These are phyloP conservation scores for Stachybotrys echinatus DNA, from an alignment of 2,329 filamentous ascomycete species.

Conservation along the genomic window DNA sequence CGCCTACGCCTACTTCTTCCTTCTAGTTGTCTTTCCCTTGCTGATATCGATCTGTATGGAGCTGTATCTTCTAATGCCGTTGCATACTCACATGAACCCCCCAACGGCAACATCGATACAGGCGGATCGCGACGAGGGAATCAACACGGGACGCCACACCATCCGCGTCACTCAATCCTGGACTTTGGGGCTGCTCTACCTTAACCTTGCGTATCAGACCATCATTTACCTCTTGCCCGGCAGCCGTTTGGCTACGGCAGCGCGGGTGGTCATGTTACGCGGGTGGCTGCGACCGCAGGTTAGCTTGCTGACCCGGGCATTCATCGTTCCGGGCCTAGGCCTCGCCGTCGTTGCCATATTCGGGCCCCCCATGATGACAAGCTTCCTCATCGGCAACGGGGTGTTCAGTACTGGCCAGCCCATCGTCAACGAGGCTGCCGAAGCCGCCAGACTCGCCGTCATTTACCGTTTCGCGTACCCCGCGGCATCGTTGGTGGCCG, in stretches of 20 bases:
- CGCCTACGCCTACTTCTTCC: constrained; percentile 68
- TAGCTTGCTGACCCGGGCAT: constrained; percentile 72
- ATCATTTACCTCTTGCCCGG: constrained; percentile 62
- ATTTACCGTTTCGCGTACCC: constrained; percentile 67
- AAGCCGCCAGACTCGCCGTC: constrained; percentile 25
- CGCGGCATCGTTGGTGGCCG: constrained; percentile 43
- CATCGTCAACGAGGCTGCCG: constrained; percentile 15
- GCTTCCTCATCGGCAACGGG: constrained; percentile 18
- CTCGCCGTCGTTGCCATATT: constrained; percentile 58
- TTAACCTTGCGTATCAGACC: constrained; percentile 71
- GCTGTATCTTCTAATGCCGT: constrained; percentile 80
- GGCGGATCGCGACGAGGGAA: constrained; percentile 15
- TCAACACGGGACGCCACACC: constrained; percentile 48
- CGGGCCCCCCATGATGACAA: constrained; percentile 57
- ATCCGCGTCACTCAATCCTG: constrained; percentile 89
- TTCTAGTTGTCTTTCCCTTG: constrained; percentile 75
- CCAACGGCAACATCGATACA: constrained; percentile 21
- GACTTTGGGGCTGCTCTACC: constrained; percentile 87
- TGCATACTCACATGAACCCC: constrained; percentile 70
- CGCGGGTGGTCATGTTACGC: constrained; percentile 66
- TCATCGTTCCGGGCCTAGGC: constrained; percentile 70
- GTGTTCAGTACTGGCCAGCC: constrained; percentile 10
- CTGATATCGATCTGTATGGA: constrained; percentile 77
- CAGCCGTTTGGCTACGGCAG: constrained; percentile 67
- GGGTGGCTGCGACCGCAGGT: constrained; percentile 79